A percentile compares a stretch with the other conserved stretches of the same genome.
Conservation (phyloP, 2,329 filamentous ascomycete species). For the Cladophialophora yegresii region DNA sequence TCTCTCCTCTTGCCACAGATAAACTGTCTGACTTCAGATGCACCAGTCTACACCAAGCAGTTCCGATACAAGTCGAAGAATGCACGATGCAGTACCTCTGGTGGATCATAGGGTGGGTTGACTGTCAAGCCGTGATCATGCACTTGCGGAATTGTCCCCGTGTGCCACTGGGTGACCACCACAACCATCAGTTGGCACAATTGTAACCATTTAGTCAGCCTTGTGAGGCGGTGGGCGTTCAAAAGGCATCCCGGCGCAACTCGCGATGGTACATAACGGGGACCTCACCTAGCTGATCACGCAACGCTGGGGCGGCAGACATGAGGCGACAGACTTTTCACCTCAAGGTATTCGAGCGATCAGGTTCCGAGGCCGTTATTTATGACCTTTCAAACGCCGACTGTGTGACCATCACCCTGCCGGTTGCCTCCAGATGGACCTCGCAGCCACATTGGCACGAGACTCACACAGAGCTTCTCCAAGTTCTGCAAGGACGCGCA, state of each 20-base stretch:
- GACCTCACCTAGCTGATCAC: neutral
- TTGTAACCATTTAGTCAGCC: slow-evolving; percentile 12
- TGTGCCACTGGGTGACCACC: neutral
- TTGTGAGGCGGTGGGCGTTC: neutral
- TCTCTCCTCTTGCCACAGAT: neutral
- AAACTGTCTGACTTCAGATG: neutral
- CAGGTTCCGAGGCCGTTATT: slow-evolving; percentile 21
- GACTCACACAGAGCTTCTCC: slow-evolving; percentile 51
- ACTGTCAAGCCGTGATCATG: neutral
- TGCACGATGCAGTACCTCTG: neutral
- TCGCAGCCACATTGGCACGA: slow-evolving; percentile 56
- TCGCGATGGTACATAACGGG: neutral
- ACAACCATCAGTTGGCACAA: neutral
- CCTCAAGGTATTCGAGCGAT: slow-evolving; percentile 15
- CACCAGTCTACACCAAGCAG: neutral
- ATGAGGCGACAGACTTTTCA: slow-evolving; percentile 16
- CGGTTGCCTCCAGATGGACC: slow-evolving; percentile 50
- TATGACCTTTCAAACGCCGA: slow-evolving; percentile 44
- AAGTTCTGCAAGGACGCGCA: slow-evolving; percentile 46
- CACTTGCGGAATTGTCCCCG: slow-evolving; percentile 13
- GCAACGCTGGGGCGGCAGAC: slow-evolving; percentile 9
- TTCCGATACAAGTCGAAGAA: neutral
- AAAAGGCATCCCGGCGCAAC: neutral
- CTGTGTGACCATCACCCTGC: slow-evolving; percentile 50
- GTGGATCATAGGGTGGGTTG: neutral